Evolutionary conservation across 768 basidiomycete genomes (phyloP).

Genomic region (Mycena pura): DNA sequence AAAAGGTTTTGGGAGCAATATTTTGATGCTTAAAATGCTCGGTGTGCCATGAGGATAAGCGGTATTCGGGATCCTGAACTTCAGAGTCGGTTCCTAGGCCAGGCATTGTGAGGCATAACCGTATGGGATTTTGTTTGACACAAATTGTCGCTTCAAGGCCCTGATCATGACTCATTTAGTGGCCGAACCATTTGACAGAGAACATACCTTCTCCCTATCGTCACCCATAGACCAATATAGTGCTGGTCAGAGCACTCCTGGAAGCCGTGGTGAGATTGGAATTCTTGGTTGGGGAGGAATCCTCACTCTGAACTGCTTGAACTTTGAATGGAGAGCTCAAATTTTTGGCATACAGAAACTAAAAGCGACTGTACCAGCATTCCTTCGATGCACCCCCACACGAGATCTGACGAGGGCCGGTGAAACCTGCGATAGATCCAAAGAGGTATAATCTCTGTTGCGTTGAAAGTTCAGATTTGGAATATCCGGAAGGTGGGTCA

Average conservation of each 20-base stretch:
- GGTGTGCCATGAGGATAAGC: background rate
- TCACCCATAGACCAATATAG: background rate
- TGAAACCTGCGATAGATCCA: background rate
- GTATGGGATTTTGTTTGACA: background rate
- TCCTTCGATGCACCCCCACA: constrained; percentile 3
- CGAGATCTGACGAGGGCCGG: background rate
- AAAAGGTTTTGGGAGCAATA: background rate
- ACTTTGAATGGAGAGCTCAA: background rate
- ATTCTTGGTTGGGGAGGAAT: background rate
- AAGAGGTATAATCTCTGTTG: background rate
- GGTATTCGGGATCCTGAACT: background rate
- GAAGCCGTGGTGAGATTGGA: background rate
- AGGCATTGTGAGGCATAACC: background rate
- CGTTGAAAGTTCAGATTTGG: no score
- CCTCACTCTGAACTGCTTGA: background rate
- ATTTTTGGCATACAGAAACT: background rate
- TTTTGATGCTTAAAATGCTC: background rate
- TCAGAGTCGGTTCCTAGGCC: background rate
- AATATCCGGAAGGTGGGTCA: no score
- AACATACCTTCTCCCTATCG: background rate
- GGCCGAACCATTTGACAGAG: no score
- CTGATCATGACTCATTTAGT: no score
- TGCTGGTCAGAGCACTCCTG: background rate
- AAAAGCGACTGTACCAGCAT: constrained; percentile 1
- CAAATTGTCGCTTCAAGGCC: background rate